Evolutionary conservation across 202 grass and related monocot species (phyloP).

Genomic region (Carex arenaria): DNA sequence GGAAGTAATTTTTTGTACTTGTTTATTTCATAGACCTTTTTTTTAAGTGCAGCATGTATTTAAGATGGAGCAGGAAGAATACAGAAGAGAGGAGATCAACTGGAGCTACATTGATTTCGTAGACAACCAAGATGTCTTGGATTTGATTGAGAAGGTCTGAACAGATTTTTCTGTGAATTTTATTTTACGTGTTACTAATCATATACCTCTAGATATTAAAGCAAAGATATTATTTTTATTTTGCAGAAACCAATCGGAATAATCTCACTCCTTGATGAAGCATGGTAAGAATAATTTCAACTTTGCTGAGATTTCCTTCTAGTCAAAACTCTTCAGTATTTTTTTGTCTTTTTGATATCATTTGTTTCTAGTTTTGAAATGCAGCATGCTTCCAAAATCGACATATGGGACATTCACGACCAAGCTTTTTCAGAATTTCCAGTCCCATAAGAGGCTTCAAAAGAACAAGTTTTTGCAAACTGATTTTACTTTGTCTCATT

Average conservation of each 20-base stretch:
- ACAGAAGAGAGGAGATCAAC: constrained; percentile 73
- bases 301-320: constrained; percentile 22
- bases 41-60: constrained; percentile 68
- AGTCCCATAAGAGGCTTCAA: constrained; percentile 50
- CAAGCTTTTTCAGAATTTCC: constrained; percentile 74
- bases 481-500: constrained; percentile 68
- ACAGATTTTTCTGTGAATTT: not conserved
- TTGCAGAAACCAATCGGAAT: constrained; percentile 93
- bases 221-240: constrained; percentile 19
- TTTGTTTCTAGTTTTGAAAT: constrained; percentile 47
- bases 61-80: constrained; percentile 92
- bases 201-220: not conserved
- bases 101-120: constrained; percentile 95
- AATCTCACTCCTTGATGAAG: constrained; percentile 87
- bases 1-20: not conserved
- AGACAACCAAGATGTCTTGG: constrained; percentile 85
- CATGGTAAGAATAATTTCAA: constrained; percentile 53
- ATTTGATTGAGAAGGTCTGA: constrained; percentile 82
- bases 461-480: constrained; percentile 68
- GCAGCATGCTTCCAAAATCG: constrained; percentile 81
- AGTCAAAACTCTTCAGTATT: not conserved
- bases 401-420: constrained; percentile 66
- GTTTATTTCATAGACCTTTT: constrained; percentile 10
- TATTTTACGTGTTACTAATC: not conserved
- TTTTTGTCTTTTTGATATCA: constrained; percentile 33